phyloP scores from a whole-genome alignment of 2,329 filamentous ascomycete species.

The Plenodomus tracheiphilus region DNA sequence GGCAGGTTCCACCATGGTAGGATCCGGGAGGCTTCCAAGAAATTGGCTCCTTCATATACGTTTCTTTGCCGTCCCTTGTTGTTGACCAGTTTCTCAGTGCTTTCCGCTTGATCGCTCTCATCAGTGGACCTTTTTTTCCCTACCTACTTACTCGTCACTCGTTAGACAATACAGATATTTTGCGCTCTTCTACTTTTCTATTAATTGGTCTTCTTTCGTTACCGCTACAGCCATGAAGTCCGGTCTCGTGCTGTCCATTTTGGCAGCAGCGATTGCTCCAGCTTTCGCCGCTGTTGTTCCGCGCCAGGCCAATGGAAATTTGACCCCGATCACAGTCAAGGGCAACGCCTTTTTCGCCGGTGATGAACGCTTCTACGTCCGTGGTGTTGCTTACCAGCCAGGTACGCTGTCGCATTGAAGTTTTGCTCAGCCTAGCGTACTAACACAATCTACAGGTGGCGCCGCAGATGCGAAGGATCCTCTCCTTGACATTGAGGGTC shows the following conservation, averaged over 20 bases:
- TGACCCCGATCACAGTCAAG: conserved; percentile 60
- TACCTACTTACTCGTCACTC: conserved; percentile 41
- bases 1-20: conserved; percentile 42
- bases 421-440: conserved; percentile 23
- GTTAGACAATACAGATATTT: conserved; percentile 34
- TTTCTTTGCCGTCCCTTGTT: conserved; percentile 15
- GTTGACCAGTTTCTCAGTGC: conserved; percentile 22
- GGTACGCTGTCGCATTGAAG: conserved; percentile 52
- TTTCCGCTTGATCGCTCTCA: conserved; percentile 25
- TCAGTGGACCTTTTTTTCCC: conserved; percentile 14
- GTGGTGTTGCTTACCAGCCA: conserved; percentile 68
- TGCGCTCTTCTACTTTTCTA: conserved; percentile 26
- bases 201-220: conserved; percentile 30
- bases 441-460: conserved; percentile 43
- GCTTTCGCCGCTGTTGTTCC: conserved; percentile 28
- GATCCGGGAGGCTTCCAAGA: conserved; percentile 29
- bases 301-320: conserved; percentile 41
- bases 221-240: conserved; percentile 32
- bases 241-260: conserved; percentile 28
- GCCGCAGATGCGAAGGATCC: conserved; percentile 62
- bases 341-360: conserved; percentile 69
- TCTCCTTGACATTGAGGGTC: conserved; percentile 68
- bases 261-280: conserved; percentile 32
- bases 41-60: conserved; percentile 39
- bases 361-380: conserved; percentile 61